Percentiles rank a stretch among this genome's conserved stretches.
Evolutionary conservation across 345 rosid species (phyloP).

Genomic region (Corymbia maculata): DNA sequence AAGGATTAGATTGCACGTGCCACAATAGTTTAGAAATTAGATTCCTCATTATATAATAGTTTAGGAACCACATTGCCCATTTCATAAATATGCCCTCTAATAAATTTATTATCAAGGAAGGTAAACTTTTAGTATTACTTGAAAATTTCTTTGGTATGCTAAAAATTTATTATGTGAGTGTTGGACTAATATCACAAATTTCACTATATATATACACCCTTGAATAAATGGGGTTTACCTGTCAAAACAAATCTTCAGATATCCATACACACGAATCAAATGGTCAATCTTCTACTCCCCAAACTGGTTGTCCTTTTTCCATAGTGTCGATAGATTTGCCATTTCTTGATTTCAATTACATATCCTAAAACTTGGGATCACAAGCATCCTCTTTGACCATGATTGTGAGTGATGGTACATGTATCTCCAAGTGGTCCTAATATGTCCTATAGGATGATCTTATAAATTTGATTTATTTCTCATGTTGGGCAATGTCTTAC

Average conservation of each 20-base stretch:
- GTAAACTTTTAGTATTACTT: no score
- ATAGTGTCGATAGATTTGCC: background rate
- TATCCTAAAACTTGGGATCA: background rate
- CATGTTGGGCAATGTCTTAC: background rate
- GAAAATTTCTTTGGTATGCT: no score
- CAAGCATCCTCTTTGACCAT: background rate
- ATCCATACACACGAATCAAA: background rate
- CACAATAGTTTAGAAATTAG: background rate
- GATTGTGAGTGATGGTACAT: background rate
- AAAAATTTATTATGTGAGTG: no score
- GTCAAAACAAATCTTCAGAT: background rate
- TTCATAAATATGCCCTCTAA: no score
- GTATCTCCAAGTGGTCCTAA: background rate
- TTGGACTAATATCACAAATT: no score
- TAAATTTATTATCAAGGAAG: no score
- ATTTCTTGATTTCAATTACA: no score
- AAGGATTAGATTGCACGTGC: background rate
- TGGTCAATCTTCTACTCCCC: background rate
- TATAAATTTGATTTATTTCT: no score
- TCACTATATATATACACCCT: no score
- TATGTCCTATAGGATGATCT: background rate
- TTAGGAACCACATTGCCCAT: background rate
- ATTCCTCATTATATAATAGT: rapidly evolving
- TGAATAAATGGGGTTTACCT: background rate
- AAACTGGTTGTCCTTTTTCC: background rate